Evolutionary conservation across 2,329 filamentous ascomycete genomes (phyloP).

Genomic region (Colletotrichum theobromicola): DNA sequence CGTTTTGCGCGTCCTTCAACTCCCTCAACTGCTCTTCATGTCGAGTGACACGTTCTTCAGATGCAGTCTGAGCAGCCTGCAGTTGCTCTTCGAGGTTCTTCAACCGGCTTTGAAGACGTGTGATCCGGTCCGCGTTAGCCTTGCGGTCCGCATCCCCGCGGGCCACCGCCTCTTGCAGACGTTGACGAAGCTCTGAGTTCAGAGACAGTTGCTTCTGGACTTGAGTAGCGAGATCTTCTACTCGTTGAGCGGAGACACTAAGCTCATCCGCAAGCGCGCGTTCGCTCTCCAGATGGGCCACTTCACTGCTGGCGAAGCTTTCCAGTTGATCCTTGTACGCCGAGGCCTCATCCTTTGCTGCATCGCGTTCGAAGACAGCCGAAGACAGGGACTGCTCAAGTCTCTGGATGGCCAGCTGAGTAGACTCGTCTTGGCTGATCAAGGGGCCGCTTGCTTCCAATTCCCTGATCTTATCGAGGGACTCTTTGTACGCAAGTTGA

Average conservation of each 20-base stretch:
- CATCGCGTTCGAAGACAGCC: slow-evolving; percentile 74
- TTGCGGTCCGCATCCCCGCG: slow-evolving; percentile 87
- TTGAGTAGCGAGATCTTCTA: slow-evolving; percentile 80
- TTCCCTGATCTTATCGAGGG: slow-evolving; percentile 69
- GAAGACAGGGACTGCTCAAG: slow-evolving; percentile 73
- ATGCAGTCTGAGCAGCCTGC: slow-evolving; percentile 80
- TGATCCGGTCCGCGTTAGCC: slow-evolving; percentile 81
- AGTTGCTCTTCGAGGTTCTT: slow-evolving; percentile 85
- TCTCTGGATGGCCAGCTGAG: slow-evolving; percentile 65
- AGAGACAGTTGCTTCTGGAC: slow-evolving; percentile 81
- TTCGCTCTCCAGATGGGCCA: slow-evolving; percentile 63
- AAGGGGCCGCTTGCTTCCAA: slow-evolving; percentile 57
- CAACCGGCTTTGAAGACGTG: slow-evolving; percentile 80
- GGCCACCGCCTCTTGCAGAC: slow-evolving; percentile 79
- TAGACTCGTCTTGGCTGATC: slow-evolving; percentile 58
- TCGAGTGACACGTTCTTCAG: slow-evolving; percentile 80
- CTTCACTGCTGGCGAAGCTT: slow-evolving; percentile 60
- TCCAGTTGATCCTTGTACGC: slow-evolving; percentile 67
- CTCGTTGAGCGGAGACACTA: slow-evolving; percentile 73
- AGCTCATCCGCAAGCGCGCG: slow-evolving; percentile 72
- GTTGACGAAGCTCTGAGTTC: slow-evolving; percentile 76
- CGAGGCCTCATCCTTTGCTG: slow-evolving; percentile 69
- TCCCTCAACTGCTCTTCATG: slow-evolving; percentile 86
- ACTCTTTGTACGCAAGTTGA: slow-evolving; percentile 71
- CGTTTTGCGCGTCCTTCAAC: slow-evolving; percentile 78